Base-by-base conservation (phyloP, 305 asterid genomes). In the Fraxinus sp. region DNA sequence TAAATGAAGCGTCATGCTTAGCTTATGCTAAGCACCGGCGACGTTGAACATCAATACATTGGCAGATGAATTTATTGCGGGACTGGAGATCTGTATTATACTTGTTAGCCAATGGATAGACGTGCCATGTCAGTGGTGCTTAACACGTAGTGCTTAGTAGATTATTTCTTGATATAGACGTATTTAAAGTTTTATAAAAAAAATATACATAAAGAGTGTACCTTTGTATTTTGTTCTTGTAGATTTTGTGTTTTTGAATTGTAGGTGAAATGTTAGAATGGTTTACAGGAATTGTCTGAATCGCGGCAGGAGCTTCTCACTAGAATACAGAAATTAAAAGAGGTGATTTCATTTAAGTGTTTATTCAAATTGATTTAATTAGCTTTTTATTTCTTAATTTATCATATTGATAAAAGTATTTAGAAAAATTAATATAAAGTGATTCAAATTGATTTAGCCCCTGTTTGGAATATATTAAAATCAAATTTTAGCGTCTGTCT, bases 261-360 rank as follows among this genome's bases (percentile, higher is more conserved):
- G 10, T 11, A 28, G 41, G 30, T 70, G 32, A 62, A 9, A 62
- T 10, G 33, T 62, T 22, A 22, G 32, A 30, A 70, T 70, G 22
- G 75, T 44, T 72, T 87, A 84, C 90, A 95, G 99, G 97, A 91
- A 86, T 57, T 94, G 90, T 86, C 91, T 76, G 98, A 91, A 85
- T 93, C 98, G 68, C 85, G 97, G 92, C 90, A 92, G 89, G 98
- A 95, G 86, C 94, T 95, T 41, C 88, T 95, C 78, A 85, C 71
- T 78, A 88, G 95, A 80, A 87, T 95, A 80, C 94, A 92, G 92
- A 93, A 86, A 87, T 89, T 95, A 86, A 95, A 95, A 81, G 97
- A 94, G 92, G 99, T 93, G 32, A 83, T 22, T 46, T 84, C 37
- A n/a, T 52, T 74, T 68, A 68, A 33, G 73, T 74, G 39, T 80